phyloP scores from a whole-genome alignment of 192 early-diverging fungal species.

The Cetraspora pellucida region DNA sequence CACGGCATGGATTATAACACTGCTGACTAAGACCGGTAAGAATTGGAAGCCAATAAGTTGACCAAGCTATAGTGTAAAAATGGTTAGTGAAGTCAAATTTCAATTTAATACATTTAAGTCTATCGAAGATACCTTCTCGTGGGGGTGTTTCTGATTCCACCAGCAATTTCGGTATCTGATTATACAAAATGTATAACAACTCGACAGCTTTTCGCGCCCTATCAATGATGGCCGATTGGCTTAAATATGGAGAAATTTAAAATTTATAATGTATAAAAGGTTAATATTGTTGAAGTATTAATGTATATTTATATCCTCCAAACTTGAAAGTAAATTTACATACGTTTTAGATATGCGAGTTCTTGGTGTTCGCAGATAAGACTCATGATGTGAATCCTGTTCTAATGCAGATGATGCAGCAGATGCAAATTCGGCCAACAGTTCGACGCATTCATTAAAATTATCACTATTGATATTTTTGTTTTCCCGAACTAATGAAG shows the following conservation, averaged over 20 bases:
- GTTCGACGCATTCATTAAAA: conserved; percentile 75
- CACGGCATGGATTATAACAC: conserved; percentile 72
- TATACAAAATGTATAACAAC: conserved; percentile 64
- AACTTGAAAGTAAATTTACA: not conserved
- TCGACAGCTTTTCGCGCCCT: conserved; percentile 70
- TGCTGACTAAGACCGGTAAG: conserved; percentile 73
- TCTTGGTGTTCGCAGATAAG: conserved; percentile 4
- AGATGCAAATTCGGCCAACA: conserved; percentile 66
- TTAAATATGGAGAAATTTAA: conserved; percentile 13
- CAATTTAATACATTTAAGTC: too few relatives aligned
- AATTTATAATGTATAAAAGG: not conserved
- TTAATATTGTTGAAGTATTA: too few relatives aligned
- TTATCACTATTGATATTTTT: conserved; percentile 59
- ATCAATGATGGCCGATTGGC: conserved; percentile 55
- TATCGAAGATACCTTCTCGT: conserved; percentile 42
- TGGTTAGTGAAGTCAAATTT: too few relatives aligned
- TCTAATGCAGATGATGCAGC: conserved; percentile 47
- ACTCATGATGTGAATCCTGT: conserved; percentile 5
- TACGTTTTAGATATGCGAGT: conserved; percentile 10
- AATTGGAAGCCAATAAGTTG: conserved; percentile 78
- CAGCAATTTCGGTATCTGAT: conserved; percentile 51
- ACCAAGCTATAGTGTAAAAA: conserved; percentile 55
- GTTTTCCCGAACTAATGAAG: conserved; percentile 56
- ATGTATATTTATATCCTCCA: not conserved
- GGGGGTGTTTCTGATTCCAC: conserved; percentile 45